Evolutionary conservation across 1,139 yeast species (phyloP).

Genomic region (Suhomyces atakaporum): DNA sequence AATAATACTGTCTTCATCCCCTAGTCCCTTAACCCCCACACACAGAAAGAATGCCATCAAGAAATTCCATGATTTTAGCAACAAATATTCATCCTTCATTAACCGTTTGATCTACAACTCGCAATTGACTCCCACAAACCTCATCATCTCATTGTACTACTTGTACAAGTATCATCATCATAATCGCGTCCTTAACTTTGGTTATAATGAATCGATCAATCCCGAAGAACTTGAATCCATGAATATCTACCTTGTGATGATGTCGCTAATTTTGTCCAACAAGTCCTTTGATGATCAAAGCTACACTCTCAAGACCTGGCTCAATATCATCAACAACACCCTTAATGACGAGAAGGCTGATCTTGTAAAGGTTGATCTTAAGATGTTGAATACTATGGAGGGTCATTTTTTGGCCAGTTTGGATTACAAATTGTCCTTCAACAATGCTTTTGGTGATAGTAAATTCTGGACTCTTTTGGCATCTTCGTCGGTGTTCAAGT

Average conservation of each 20-base stretch:
- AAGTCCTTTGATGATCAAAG: constrained; percentile 54
- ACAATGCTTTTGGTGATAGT: constrained; percentile 22
- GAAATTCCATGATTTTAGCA: constrained; percentile 17
- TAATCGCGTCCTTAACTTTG: constrained; percentile 14
- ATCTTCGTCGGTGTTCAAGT: constrained; percentile 10
- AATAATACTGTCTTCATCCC: constrained; percentile 9
- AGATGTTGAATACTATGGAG: constrained; percentile 32
- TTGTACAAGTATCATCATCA: constrained; percentile 28
- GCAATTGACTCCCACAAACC: constrained; percentile 33
- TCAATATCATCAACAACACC: constrained; percentile 22
- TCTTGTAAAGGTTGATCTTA: constrained; percentile 19
- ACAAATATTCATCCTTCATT: constrained; percentile 24
- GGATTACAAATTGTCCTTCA: constrained; percentile 32
- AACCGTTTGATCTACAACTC: constrained; percentile 27
- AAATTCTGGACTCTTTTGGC: constrained; percentile 27
- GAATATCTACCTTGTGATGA: constrained; percentile 30
- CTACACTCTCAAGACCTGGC: constrained; percentile 57
- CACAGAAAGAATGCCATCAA: constrained; percentile 6
- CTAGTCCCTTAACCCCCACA: constrained; percentile 2
- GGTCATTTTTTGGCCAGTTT: constrained; percentile 31
- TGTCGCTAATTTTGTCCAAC: constrained; percentile 47
- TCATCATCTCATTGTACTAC: constrained; percentile 34
- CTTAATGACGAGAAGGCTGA: constrained; percentile 9
- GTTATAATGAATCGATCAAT: constrained; percentile 5
- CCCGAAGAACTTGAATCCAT: constrained; percentile 17